Evolutionary conservation across 345 rosid species (phyloP), one percentile per base, ranked within the genome.

Genomic region (Cochlearia excelsa): DNA sequence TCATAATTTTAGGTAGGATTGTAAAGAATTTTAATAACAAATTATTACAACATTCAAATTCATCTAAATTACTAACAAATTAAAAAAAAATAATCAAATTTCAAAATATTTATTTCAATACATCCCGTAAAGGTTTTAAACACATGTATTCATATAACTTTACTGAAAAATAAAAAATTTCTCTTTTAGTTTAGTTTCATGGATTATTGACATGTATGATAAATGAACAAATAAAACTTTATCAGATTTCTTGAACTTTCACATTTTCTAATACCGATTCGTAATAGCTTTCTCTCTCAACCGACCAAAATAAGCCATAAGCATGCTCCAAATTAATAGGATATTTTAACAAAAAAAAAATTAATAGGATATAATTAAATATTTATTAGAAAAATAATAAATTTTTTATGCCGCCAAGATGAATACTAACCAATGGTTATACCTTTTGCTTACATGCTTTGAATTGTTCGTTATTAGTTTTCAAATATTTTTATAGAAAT

Each of bases 381-480:
- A 67, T 9, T 16, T 39, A 7, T 26, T 47, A 9, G 39, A 68
- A 47, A 53, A 8, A 26, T 9, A 46, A 47, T 4, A 6, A 57
- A 54, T 35, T 61, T 31, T 57, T 31, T 68, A 55, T 46, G 43
- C 67, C 67, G 56, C 31, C 57, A 37, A n/a, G 9, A 33, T 61
- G 48, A 51, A 40, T 39, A 51, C 49, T 59, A 16, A 60, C 61
- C 66, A 60, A 60, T 53, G 50, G 61, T 61, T 54, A 53, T 46
- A 31, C 33, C 31, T 61, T 68, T 47, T 46, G 23, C 43, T 23
- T 59, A 29, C 42, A 51, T 26, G 30, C 56, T 53, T 40, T 54
- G 56, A 40, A 47, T 7, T 7, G 61, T 54, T 68, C 39, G 61
- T 54, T 61, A 61, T 31, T 68, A 59, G 54, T 33, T 69, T 68